A percentile compares a stretch with the other conserved stretches of the same genome.
Evolutionary conservation across 192 early-diverging fungal species (phyloP).

Genomic region (Linnemannia hyalina): DNA sequence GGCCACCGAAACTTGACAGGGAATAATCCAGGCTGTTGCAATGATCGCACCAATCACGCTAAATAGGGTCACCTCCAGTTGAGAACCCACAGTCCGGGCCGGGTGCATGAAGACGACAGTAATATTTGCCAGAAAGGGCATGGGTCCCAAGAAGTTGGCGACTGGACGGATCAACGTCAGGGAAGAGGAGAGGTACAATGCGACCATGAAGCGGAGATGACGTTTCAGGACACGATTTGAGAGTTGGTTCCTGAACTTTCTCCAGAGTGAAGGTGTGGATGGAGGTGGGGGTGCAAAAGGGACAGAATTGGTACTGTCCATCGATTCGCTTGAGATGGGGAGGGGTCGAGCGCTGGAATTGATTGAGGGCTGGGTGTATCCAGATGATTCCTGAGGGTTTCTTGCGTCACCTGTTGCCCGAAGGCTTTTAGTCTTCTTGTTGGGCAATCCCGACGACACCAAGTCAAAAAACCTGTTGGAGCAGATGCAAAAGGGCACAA

Average conservation of each 20-base stretch:
- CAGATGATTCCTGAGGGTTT: not conserved
- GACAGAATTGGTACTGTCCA: conserved; percentile 25
- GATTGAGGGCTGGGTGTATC: not conserved
- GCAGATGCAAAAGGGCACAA: too few relatives aligned
- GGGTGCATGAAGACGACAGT: conserved; percentile 58
- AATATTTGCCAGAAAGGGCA: conserved; percentile 27
- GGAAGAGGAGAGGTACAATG: conserved; percentile 34
- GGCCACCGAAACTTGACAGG: conserved; percentile 21
- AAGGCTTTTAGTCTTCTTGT: not conserved
- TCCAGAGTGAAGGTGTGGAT: conserved; percentile 17
- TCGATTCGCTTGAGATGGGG: conserved; percentile 12
- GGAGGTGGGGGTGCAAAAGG: conserved; percentile 21
- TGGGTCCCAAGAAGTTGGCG: conserved; percentile 23
- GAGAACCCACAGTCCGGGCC: conserved; percentile 57
- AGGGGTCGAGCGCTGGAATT: not conserved
- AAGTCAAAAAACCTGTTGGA: conserved; percentile 41
- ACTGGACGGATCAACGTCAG: conserved; percentile 44
- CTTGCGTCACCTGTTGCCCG: not conserved
- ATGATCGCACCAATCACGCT: conserved; percentile 44
- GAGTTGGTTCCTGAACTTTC: conserved; percentile 43
- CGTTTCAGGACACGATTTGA: conserved; percentile 45
- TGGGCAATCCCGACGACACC: conserved; percentile 15
- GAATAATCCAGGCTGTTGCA: conserved; percentile 46
- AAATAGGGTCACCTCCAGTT: conserved; percentile 58
- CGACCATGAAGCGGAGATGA: conserved; percentile 45